These are phyloP conservation scores for Rosa multiflora DNA, from an alignment of 306 rosid genomes.

Conservation along the genomic window DNA sequence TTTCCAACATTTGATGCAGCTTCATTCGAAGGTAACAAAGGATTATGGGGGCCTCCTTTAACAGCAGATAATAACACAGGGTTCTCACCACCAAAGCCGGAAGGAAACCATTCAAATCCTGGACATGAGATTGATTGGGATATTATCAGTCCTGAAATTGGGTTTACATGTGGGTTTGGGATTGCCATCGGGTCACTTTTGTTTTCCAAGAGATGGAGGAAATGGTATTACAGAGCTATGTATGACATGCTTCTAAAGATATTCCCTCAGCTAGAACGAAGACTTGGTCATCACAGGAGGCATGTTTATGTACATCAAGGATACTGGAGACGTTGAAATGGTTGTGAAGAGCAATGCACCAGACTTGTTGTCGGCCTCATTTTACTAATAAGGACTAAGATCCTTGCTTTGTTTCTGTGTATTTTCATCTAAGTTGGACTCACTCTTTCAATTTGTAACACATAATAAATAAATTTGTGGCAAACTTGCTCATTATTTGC, in stretches of 20 bases:
- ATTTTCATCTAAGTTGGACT: neutral
- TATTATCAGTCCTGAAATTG: neutral
- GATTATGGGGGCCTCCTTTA: neutral
- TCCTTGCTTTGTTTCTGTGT: neutral
- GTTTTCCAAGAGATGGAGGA: neutral
- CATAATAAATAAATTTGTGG: too few species aligned
- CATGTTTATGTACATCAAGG: neutral
- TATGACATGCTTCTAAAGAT: neutral
- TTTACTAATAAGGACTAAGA: neutral
- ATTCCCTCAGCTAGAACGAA: neutral
- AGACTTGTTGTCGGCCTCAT: too few species aligned
- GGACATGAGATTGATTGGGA: neutral
- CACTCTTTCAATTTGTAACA: too few species aligned
- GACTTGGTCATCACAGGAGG: neutral
- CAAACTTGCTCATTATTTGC: too few species aligned
- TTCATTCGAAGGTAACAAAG: neutral
- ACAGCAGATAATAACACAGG: neutral
- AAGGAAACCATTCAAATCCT: neutral
- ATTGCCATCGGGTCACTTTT: neutral
- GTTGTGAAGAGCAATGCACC: neutral
- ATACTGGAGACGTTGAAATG: neutral
- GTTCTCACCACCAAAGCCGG: neutral
- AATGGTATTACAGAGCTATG: neutral
- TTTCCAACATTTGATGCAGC: neutral
- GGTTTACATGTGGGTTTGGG: neutral